Conservation (phyloP, 495 filamentous ascomycete species). For the Aspergillus cavernicola region DNA sequence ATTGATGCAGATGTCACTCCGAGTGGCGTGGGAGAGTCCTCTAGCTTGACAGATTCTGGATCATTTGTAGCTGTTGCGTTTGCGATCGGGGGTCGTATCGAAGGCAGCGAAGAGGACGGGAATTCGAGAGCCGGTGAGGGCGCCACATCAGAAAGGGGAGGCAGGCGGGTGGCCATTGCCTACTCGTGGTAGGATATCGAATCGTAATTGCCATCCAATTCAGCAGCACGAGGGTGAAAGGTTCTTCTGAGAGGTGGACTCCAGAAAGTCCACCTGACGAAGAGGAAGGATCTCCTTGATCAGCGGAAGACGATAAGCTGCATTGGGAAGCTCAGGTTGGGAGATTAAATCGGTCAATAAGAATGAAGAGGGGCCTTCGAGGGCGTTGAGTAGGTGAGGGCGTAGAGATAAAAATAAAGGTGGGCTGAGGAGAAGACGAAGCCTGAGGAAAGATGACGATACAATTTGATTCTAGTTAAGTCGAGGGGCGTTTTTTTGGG, state of each 20-base stretch:
- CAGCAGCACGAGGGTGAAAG: constrained; percentile 1
- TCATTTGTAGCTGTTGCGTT: constrained; percentile 7
- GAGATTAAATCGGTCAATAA: not conserved
- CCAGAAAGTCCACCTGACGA: constrained; percentile 13
- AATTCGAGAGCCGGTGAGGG: constrained; percentile 26
- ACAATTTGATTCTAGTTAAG: not conserved
- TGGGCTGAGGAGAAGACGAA: constrained; percentile 5
- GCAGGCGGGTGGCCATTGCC: constrained; percentile 41
- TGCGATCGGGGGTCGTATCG: constrained; percentile 7
- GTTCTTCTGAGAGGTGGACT: not conserved
- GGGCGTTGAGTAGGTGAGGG: not conserved
- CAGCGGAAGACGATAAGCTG: constrained; percentile 4
- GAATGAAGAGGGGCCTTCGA: not conserved
- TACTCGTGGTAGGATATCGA: constrained; percentile 27
- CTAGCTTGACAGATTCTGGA: constrained; percentile 26
- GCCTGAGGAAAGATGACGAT: constrained; percentile 9
- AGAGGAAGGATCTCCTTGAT: constrained; percentile 8
- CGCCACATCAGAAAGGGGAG: constrained; percentile 28
- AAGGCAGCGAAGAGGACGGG: constrained; percentile 10
- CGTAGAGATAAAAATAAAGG: not conserved
- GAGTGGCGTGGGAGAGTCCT: constrained; percentile 32
- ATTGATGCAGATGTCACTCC: constrained; percentile 24
- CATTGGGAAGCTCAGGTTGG: constrained; percentile 6
- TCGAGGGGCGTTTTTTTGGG: not conserved
- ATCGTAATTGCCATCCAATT: constrained; percentile 31